Evolutionary conservation across 176 grass and related monocot genomes (phyloP).

Genomic region (Carex littledalei): DNA sequence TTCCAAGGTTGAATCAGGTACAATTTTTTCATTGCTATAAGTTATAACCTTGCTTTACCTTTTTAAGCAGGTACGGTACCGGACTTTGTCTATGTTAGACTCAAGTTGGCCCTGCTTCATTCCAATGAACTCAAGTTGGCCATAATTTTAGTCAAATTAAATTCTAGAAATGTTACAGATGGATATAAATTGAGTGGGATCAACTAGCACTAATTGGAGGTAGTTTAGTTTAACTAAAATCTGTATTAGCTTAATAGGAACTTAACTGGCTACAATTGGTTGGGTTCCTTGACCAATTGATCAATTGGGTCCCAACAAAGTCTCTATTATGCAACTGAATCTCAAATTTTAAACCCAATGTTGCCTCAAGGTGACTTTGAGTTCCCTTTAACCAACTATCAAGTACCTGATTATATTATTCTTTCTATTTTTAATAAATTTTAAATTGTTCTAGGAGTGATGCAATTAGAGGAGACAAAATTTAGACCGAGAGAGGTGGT

Average conservation of each 20-base stretch:
- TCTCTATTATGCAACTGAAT: neutral
- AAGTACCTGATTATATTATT: neutral
- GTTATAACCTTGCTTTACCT: neutral
- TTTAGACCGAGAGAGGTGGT: constrained; percentile 99
- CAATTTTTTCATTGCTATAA: neutral
- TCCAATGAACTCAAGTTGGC: neutral
- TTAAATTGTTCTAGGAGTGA: constrained; percentile 55
- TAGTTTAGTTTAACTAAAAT: neutral
- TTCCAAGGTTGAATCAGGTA: constrained; percentile 99
- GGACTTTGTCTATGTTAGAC: neutral
- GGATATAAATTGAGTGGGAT: neutral
- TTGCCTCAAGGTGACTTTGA: neutral
- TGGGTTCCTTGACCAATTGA: neutral
- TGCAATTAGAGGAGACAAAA: constrained; percentile 84
- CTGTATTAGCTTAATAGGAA: neutral
- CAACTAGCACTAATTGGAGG: neutral
- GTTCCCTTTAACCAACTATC: neutral
- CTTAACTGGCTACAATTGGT: neutral
- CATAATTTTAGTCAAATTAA: neutral
- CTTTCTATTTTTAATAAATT: constrained; percentile 2
- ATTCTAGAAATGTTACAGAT: neutral
- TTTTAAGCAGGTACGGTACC: neutral
- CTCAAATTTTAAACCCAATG: neutral
- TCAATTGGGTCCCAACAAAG: neutral
- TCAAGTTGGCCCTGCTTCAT: neutral